These are phyloP conservation scores for Beta lomatogona DNA, from an alignment of 179 eudicot genomes.

Conservation along the genomic window DNA sequence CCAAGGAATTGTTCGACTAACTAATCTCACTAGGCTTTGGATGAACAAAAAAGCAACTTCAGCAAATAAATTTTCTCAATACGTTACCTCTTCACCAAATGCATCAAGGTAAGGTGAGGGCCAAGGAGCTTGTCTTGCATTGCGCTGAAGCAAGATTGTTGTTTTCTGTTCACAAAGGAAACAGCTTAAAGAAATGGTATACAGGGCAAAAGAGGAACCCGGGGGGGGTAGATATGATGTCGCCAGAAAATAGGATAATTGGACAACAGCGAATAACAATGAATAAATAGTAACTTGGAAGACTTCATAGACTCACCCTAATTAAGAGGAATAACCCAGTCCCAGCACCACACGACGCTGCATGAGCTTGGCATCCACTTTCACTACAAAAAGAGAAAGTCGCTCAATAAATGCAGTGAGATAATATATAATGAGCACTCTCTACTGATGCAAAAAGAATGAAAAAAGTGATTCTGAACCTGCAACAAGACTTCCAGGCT, in stretches of 20 bases:
- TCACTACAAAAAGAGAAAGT: slow-evolving; percentile 48
- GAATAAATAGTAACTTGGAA: neutral
- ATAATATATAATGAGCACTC: neutral
- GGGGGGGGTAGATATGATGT: too few species aligned
- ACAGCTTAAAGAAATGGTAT: neutral
- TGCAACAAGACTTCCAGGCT: slow-evolving; percentile 86
- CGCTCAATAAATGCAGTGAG: neutral
- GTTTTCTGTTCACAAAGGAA: slow-evolving; percentile 57
- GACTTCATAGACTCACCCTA: slow-evolving; percentile 37
- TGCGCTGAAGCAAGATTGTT: slow-evolving; percentile 78
- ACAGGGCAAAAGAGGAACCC: neutral
- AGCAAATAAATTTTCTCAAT: neutral
- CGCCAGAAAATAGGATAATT: neutral
- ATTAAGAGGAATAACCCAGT: slow-evolving; percentile 80
- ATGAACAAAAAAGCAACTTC: neutral
- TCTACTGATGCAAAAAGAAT: slow-evolving; percentile 1
- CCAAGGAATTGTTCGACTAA: neutral
- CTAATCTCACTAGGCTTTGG: neutral
- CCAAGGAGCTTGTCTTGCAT: slow-evolving; percentile 91
- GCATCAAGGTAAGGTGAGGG: slow-evolving; percentile 95
- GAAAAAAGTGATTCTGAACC: slow-evolving; percentile 40
- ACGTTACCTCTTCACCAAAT: slow-evolving; percentile 93
- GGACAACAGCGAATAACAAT: neutral
- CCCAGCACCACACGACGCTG: slow-evolving; percentile 87
- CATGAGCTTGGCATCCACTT: slow-evolving; percentile 75